phyloP scores from a whole-genome alignment of 148 eudicot genomes.

The Chenopodium quinoa region DNA sequence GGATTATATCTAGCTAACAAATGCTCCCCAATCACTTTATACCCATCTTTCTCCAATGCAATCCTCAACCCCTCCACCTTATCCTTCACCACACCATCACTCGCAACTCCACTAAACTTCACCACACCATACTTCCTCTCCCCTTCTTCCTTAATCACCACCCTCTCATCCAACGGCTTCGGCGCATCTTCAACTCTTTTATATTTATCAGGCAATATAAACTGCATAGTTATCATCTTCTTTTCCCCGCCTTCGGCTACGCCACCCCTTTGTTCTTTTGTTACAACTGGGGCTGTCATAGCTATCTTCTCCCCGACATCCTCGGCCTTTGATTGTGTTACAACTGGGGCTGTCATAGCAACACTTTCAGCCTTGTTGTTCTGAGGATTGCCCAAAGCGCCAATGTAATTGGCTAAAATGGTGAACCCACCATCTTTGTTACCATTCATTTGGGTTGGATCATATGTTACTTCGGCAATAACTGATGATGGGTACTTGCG shows the following conservation, averaged over 20 bases:
- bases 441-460: conserved; percentile 54
- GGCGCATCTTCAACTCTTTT: conserved; percentile 64
- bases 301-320: conserved; percentile 23
- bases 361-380: conserved; percentile 54
- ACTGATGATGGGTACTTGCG: conserved; percentile 58
- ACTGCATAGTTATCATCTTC: conserved; percentile 57
- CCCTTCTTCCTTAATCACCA: conserved; percentile 61
- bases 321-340: conserved; percentile 14
- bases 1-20: conserved; percentile 80
- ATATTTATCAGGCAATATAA: conserved; percentile 65
- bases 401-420: conserved; percentile 68
- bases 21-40: conserved; percentile 44
- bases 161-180: conserved; percentile 78
- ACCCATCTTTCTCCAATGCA: conserved; percentile 66
- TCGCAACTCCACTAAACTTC: conserved; percentile 60
- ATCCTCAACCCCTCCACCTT: conserved; percentile 48
- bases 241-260: not conserved
- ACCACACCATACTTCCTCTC: conserved; percentile 77
- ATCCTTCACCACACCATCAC: conserved; percentile 52
- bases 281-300: conserved; percentile 72
- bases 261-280: conserved; percentile 7
- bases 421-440: conserved; percentile 71
- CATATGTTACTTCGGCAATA: conserved; percentile 59
- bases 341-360: conserved; percentile 47
- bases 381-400: conserved; percentile 63